These are phyloP conservation scores for Glarea lozoyensis DNA, from an alignment of 495 filamentous ascomycete species.

Conservation along the genomic window DNA sequence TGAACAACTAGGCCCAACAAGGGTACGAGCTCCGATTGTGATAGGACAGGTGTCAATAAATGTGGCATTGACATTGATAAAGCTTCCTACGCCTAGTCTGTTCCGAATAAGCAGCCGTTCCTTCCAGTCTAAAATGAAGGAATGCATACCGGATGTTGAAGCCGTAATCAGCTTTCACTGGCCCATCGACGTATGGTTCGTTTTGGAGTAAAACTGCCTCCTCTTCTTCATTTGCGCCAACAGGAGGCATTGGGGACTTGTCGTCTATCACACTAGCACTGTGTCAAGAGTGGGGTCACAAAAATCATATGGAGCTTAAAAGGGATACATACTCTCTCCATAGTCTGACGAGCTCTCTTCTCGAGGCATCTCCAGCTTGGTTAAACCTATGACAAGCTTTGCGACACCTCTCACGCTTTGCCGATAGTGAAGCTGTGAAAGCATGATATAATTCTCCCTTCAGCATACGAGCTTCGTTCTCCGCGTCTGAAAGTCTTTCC, in stretches of 20 bases:
- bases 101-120: not conserved
- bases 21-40: conserved; percentile 67
- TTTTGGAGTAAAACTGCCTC: conserved; percentile 51
- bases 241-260: conserved; percentile 51
- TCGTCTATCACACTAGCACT: conserved; percentile 46
- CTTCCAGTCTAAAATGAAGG: not conserved
- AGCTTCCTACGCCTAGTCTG: conserved; percentile 45
- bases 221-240: conserved; percentile 38
- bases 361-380: conserved; percentile 42
- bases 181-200: conserved; percentile 63
- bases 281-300: conserved; percentile 3
- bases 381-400: conserved; percentile 56
- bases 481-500: too few species aligned
- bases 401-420: conserved; percentile 49
- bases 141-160: conserved; percentile 48
- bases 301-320: not conserved
- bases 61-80: conserved; percentile 67
- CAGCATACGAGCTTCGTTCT: conserved; percentile 40
- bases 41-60: conserved; percentile 74
- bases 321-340: conserved; percentile 58
- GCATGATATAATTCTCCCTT: conserved; percentile 42
- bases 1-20: conserved; percentile 71
- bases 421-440: conserved; percentile 36
- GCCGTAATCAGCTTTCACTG: conserved; percentile 69
- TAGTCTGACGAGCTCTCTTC: conserved; percentile 53